Base-by-base conservation (phyloP, 1,139 yeast species). In the Meyerozyma sp. region DNA sequence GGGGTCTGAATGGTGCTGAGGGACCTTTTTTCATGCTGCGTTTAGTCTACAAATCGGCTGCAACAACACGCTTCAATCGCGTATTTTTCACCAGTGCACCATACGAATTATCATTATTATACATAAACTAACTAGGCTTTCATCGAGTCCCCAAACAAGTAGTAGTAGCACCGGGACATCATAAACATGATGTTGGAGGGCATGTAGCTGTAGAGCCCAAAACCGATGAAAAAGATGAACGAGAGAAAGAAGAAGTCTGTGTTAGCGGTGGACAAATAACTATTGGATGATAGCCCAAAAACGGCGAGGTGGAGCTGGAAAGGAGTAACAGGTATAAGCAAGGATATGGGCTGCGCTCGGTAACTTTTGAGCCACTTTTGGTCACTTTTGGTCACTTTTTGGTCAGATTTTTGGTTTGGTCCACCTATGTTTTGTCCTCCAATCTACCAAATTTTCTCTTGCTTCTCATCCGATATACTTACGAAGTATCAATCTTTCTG, bases 131-230 rank as follows among this genome's bases (percentile, higher is more conserved):
- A 34, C 26, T 34, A 34, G 27, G 26, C n/a, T 14, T 34, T 34
- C 14, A 21, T 39, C 14, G 58, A 62, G 9, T 48, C 50, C 8
- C 73, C 73, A 48, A 63, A 65, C 47, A 67, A 53, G 53, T 67
- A 68, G 56, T 66, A 66, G 54, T 65, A 67, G 25, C 62, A 60
- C 47, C 70, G 57, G 10, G 70, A 59, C 35, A 65, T 51, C 39
- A 64, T 49, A 43, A 63, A 59, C 53, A 61, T 56, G 27, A 66
- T 52, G 47, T 61, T 62, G 7, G 62, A 51, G 4, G 75, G 71
- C 45, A 67, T 56, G 54, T 63, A 66, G 39, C 62, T 57, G 51
- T 63, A 68, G 39, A 70, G 42, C n/a, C 75, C 73, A 52, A 66
- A 70, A 7, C 65, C 62, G 21, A 68, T 58, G 43, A 70, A 61